Base-by-base conservation (phyloP, 2,329 filamentous ascomycete species). In the Penicillium capsulatum region DNA sequence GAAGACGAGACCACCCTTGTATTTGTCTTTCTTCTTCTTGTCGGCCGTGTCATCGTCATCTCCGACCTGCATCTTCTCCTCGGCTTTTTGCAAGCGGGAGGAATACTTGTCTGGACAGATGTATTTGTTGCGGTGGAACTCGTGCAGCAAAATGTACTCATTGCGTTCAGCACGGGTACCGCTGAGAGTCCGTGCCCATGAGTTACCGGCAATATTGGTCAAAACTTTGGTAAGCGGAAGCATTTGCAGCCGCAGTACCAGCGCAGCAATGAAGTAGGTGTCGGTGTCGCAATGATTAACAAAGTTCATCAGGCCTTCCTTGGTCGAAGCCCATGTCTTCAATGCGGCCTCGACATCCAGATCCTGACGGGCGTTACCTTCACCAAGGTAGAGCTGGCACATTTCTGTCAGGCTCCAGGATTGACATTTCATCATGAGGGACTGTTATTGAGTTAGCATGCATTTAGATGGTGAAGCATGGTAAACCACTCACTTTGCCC, bases 331-430 rank as follows among this genome's bases (percentile, higher is more conserved):
- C 89, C 88, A 95, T 14, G 84, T 86, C 62, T 86, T 90, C 41
- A 98, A 71, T 3, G 88, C 89, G 36, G 74, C 80, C 53, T 97
- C 92, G 53, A 86, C 91, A 61, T 98, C 91, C 20, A 98, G 69
- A 26, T 98, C 92, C 39, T 83, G 80, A 29, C 92, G 84, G 29
- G 74, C 74, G 58, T 83, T 83, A 40, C 80, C 79, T 17, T 79
- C 79, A 20, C 81, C 76, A 4, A 98, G 81, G 51, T 96, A 94
- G 11, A 97, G 76, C 48, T 83, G 86, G 63, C 89, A 94, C 90
- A 98, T 98, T 65, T 98, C 92, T 2, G 91, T 94, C 64, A 98
- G 74, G 64, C 86, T 95, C 92, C 92, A 98, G 3, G 90, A 94
- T 65, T 96, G 91, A 64, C 92, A 98, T 69, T 94, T 95, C 55